These are phyloP conservation scores for Celoporthe dispersa DNA, from an alignment of 2,329 filamentous ascomycete species.

Conservation along the genomic window DNA sequence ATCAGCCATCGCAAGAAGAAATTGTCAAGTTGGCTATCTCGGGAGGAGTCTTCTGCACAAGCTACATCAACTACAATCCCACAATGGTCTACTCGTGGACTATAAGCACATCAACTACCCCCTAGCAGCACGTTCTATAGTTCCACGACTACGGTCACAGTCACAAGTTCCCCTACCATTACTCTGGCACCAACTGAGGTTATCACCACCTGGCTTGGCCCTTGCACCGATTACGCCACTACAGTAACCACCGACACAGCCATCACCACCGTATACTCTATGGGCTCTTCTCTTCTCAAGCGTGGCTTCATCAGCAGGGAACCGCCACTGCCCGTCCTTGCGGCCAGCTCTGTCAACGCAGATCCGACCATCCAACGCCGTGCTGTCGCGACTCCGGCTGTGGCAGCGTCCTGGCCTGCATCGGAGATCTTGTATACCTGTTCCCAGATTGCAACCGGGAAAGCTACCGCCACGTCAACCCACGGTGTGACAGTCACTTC, in stretches of 20 bases:
- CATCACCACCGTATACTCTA: background rate
- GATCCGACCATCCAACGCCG: background rate
- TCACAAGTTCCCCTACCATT: background rate
- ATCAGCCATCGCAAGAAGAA: background rate
- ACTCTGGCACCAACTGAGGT: background rate
- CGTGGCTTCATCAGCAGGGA: background rate
- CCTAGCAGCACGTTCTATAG: background rate
- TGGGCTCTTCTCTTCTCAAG: background rate
- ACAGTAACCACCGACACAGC: background rate
- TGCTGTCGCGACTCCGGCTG: background rate
- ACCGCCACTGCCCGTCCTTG: background rate
- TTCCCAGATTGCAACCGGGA: background rate
- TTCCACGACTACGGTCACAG: background rate
- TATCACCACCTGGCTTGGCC: background rate
- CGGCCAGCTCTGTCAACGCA: background rate
- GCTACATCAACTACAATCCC: slow-evolving; percentile 9
- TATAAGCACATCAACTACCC: background rate
- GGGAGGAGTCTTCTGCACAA: background rate
- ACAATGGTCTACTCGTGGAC: background rate
- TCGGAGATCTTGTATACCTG: slow-evolving; percentile 2
- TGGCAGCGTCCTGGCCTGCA: background rate
- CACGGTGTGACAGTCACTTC: background rate
- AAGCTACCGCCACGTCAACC: background rate
- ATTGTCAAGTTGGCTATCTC: background rate
- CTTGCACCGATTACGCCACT: background rate